These are phyloP conservation scores for Ceratobasidium sp. DNA, from an alignment of 1,284 basidiomycete species.

Conservation along the genomic window DNA sequence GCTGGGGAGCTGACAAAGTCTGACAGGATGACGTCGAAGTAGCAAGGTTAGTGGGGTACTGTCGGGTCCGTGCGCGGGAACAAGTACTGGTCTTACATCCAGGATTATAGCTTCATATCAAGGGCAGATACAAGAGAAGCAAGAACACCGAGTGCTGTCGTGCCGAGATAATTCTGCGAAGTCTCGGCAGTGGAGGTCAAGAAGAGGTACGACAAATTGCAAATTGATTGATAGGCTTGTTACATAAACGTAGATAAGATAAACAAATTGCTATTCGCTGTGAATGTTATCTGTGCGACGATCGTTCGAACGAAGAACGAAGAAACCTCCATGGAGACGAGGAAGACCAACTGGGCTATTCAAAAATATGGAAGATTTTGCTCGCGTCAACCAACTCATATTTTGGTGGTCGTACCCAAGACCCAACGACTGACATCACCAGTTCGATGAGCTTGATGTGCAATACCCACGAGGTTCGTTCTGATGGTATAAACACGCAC, in stretches of 20 bases:
- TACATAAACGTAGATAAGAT: background rate
- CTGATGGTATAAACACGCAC: no score
- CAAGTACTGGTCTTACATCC: background rate
- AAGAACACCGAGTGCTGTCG: background rate
- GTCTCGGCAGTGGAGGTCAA: background rate
- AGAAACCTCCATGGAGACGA: no score
- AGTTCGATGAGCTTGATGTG: no score
- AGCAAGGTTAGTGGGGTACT: background rate
- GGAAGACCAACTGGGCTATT: no score
- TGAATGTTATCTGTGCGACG: no score
- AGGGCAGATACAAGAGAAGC: background rate
- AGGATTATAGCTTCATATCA: slow-evolving; percentile 4
- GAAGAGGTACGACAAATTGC: background rate
- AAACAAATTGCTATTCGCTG: background rate
- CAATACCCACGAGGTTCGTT: no score
- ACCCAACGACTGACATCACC: no score
- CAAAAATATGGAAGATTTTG: no score
- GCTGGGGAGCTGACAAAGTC: background rate
- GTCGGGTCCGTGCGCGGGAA: background rate
- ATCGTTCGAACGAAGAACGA: no score
- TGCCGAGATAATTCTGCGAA: background rate
- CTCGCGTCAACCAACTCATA: no score
- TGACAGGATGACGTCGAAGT: background rate
- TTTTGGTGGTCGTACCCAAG: no score
- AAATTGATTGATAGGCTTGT: background rate